phyloP scores from a whole-genome alignment of 495 filamentous ascomycete genomes.

The Penicillium robsamsonii region DNA sequence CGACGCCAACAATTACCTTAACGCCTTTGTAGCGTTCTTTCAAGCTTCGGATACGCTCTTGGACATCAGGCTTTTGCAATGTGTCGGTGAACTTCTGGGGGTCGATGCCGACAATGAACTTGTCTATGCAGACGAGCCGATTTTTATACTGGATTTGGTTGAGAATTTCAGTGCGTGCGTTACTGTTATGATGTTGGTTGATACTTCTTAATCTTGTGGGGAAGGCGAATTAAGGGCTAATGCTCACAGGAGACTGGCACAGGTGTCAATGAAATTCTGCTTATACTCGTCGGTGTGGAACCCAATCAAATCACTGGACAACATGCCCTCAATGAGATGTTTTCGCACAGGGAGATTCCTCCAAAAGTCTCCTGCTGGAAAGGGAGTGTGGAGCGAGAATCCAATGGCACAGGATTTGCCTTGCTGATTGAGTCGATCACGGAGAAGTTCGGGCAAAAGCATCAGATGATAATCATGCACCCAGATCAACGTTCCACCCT shows the following conservation, averaged over 20 bases:
- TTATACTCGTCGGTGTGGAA: constrained; percentile 97
- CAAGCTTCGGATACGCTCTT: constrained; percentile 72
- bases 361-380: constrained; percentile 90
- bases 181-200: constrained; percentile 13
- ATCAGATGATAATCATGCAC: constrained; percentile 97
- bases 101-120: constrained; percentile 92
- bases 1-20: constrained; percentile 89
- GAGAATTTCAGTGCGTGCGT: constrained; percentile 32
- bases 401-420: constrained; percentile 80
- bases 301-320: constrained; percentile 84
- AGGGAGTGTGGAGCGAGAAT: constrained; percentile 93
- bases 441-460: constrained; percentile 82
- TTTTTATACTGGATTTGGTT: constrained; percentile 77
- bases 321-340: constrained; percentile 71
- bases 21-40: constrained; percentile 80
- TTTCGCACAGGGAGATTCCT: constrained; percentile 85
- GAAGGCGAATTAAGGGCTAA: constrained; percentile 55
- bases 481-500: constrained; percentile 85
- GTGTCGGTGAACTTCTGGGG: constrained; percentile 84
- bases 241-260: constrained; percentile 74
- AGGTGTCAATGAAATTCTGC: constrained; percentile 83
- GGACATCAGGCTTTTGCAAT: constrained; percentile 67
- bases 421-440: constrained; percentile 68
- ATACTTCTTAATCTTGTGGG: background rate
- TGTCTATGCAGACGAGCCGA: constrained; percentile 69